Evolutionary conservation across 352 stramenopile genomes (phyloP).

Genomic region (Pythium dissimile): DNA sequence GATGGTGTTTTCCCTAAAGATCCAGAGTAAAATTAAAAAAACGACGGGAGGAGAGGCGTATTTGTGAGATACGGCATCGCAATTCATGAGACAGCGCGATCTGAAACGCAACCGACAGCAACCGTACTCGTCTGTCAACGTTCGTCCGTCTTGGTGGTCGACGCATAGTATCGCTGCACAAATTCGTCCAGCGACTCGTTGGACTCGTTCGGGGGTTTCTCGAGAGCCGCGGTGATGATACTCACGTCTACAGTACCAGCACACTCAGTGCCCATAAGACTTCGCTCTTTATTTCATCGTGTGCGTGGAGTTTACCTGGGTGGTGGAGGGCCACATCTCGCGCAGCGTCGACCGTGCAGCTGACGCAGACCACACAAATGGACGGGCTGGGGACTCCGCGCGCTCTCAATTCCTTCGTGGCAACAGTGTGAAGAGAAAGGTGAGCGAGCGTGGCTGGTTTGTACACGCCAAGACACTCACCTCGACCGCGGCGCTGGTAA

Average conservation of each 20-base stretch:
- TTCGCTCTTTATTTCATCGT: no score
- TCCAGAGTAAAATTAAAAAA: no score
- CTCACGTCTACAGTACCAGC: constrained; percentile 2
- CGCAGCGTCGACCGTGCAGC: constrained; percentile 6
- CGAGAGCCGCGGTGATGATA: constrained; percentile 16
- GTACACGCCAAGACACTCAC: not conserved
- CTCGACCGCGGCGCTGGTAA: constrained; percentile 9
- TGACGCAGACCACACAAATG: constrained; percentile 16
- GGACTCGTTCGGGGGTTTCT: not conserved
- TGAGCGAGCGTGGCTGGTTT: not conserved
- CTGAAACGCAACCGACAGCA: no score
- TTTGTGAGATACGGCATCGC: no score
- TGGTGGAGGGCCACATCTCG: not conserved
- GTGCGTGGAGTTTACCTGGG: no score
- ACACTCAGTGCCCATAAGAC: not conserved
- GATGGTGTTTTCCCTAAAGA: no score
- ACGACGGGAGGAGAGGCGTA: no score
- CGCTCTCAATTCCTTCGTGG: not conserved
- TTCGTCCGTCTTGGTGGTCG: not conserved
- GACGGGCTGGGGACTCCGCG: constrained; percentile 4
- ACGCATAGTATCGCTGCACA: constrained; percentile 4
- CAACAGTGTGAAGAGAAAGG: not conserved
- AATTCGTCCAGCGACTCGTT: not conserved
- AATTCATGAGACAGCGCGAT: no score
- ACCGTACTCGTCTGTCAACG: no score